These are phyloP conservation scores for Pichia scutulata DNA, from an alignment of 805 yeast species.

Conservation along the genomic window DNA sequence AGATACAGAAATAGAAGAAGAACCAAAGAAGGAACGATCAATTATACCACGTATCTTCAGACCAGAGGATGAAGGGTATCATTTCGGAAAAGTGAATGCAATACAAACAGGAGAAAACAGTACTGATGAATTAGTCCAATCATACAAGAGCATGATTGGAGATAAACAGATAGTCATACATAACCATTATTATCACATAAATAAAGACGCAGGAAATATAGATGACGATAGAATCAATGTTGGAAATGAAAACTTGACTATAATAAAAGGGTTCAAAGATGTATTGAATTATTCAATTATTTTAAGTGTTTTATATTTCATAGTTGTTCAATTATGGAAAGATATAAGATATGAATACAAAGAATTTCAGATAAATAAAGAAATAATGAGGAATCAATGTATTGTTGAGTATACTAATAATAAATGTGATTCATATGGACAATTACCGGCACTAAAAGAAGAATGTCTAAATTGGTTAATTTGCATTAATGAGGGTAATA, in stretches of 20 bases:
- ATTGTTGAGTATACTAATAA: slow-evolving; percentile 44
- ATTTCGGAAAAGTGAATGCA: not conserved
- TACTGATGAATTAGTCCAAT: not conserved
- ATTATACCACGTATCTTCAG: not conserved
- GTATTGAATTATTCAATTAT: slow-evolving; percentile 7
- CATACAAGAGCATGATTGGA: not conserved
- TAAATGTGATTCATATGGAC: slow-evolving; percentile 45
- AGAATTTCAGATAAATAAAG: slow-evolving; percentile 37
- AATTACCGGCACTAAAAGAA: slow-evolving; percentile 51
- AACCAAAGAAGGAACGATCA: not conserved
- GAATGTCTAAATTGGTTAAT: slow-evolving; percentile 55
- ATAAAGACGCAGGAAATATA: not conserved
- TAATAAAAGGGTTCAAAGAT: not conserved
- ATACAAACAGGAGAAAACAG: not conserved
- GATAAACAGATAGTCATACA: slow-evolving; percentile 7
- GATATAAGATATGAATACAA: slow-evolving; percentile 49
- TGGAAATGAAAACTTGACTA: not conserved
- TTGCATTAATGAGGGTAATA: slow-evolving; percentile 48
- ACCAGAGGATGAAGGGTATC: not conserved
- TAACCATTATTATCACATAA: slow-evolving; percentile 11
- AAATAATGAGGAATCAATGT: slow-evolving; percentile 49
- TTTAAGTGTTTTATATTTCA: not conserved
- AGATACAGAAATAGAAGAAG: not conserved
- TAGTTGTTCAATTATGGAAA: slow-evolving; percentile 33
- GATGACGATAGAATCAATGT: not conserved